Percentiles rank a stretch among this genome's conserved stretches.
These are phyloP conservation scores for Harringtonia aguacate DNA, from an alignment of 2,329 filamentous ascomycete genomes.

Conservation along the genomic window DNA sequence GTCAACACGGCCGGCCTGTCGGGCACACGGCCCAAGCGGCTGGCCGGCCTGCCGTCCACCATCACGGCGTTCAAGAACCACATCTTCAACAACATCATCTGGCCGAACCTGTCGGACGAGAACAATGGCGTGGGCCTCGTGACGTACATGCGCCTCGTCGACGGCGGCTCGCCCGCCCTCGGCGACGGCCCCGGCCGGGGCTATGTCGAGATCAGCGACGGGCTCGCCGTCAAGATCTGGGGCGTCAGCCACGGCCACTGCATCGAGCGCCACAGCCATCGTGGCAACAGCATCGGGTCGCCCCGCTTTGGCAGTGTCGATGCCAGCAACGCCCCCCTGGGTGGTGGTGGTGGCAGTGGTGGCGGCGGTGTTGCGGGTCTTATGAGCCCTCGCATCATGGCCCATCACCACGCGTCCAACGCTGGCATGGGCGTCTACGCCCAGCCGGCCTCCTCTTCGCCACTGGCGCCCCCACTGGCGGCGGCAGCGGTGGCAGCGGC, in stretches of 20 bases:
- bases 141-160: constrained; percentile 78
- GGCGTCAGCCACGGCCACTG: constrained; percentile 85
- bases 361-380: constrained; percentile 5
- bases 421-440: constrained; percentile 11
- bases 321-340: constrained; percentile 18
- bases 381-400: constrained; percentile 16
- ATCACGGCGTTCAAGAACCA: constrained; percentile 86
- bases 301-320: constrained; percentile 38
- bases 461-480: constrained; percentile 9
- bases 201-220: constrained; percentile 81
- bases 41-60: constrained; percentile 80
- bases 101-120: constrained; percentile 95
- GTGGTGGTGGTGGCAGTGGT: neutral
- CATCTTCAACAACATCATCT: constrained; percentile 96
- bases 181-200: constrained; percentile 71
- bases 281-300: constrained; percentile 44
- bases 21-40: constrained; percentile 68
- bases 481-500: neutral
- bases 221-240: constrained; percentile 79
- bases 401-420: constrained; percentile 16
- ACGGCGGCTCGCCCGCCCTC: constrained; percentile 77
- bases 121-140: constrained; percentile 88
- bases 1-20: constrained; percentile 86
- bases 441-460: constrained; percentile 14
- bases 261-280: constrained; percentile 60